phyloP scores from a whole-genome alignment of 78 protist species.

The Isochrysis galbana region DNA sequence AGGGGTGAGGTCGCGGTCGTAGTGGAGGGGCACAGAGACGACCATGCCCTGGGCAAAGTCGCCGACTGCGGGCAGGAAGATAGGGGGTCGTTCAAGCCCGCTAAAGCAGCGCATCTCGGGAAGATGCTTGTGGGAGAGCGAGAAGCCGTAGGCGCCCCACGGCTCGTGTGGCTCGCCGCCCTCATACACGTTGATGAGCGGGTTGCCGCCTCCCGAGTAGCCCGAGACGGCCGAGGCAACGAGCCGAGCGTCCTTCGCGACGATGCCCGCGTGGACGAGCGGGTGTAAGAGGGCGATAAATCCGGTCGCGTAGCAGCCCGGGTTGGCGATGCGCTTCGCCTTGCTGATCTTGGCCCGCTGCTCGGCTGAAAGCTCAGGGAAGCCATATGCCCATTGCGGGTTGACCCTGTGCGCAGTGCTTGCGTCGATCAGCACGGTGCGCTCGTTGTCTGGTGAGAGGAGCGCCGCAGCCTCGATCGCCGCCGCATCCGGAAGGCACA shows the following conservation, averaged over 20 bases:
- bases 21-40: not conserved
- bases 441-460: not conserved
- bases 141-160: constrained; percentile 23
- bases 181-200: not conserved
- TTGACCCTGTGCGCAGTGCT: not conserved
- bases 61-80: not conserved
- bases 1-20: not conserved
- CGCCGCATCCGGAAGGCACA: not conserved
- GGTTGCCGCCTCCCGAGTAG: constrained; percentile 14
- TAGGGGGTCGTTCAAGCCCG: not conserved
- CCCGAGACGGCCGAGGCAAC: not conserved
- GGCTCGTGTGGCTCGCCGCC: constrained; percentile 1
- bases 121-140: not conserved
- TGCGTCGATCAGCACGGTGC: constrained; percentile 10
- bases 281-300: not conserved
- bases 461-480: constrained; percentile 5
- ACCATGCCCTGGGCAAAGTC: not conserved
- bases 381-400: not conserved
- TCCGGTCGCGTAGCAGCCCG: constrained; percentile 10
- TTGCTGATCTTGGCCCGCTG: not conserved
- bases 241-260: not conserved
- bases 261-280: not conserved
- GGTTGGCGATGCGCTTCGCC: constrained; percentile 15
- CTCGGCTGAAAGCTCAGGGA: not conserved
- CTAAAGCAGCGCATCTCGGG: not conserved